These are phyloP conservation scores for Candida pseudofarinosa DNA, from an alignment of 805 yeast species.

Conservation along the genomic window DNA sequence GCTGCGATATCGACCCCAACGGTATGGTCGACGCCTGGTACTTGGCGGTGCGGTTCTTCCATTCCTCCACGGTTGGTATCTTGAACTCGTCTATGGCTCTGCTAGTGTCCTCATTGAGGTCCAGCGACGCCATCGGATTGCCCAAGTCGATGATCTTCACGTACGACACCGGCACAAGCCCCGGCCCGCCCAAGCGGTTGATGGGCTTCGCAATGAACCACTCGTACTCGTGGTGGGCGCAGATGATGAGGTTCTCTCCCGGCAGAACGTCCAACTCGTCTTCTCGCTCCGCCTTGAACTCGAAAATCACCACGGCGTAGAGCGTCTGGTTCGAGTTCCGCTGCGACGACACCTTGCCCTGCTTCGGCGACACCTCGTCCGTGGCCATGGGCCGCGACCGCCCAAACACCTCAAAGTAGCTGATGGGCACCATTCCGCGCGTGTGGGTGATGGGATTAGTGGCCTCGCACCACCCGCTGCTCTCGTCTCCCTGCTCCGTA, in stretches of 20 bases:
- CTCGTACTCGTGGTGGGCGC: slow-evolving; percentile 94
- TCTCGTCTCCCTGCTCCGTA: slow-evolving; percentile 20
- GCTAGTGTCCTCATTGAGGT: slow-evolving; percentile 46
- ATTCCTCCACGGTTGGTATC: slow-evolving; percentile 90
- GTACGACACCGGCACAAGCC: slow-evolving; percentile 87
- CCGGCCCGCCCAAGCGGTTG: slow-evolving; percentile 94
- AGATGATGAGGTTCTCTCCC: slow-evolving; percentile 86
- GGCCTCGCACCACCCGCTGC: slow-evolving; percentile 77
- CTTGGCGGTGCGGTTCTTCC: slow-evolving; percentile 88
- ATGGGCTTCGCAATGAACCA: slow-evolving; percentile 99
- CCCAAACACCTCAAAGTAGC: slow-evolving; percentile 76
- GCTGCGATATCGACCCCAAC: slow-evolving; percentile 45
- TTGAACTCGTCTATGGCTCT: slow-evolving; percentile 58
- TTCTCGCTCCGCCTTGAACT: slow-evolving; percentile 73
- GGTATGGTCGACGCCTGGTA: slow-evolving; percentile 89
- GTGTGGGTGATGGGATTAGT: slow-evolving; percentile 75
- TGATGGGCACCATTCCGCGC: slow-evolving; percentile 83
- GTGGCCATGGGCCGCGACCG: slow-evolving; percentile 43
- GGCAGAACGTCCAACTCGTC: slow-evolving; percentile 83
- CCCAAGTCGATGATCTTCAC: slow-evolving; percentile 80
- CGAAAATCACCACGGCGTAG: slow-evolving; percentile 83
- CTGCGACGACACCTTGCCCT: slow-evolving; percentile 12
- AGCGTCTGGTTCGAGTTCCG: slow-evolving; percentile 43
- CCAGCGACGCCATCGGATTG: slow-evolving; percentile 18
- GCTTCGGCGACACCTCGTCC: slow-evolving; percentile 1